Base-by-base conservation (phyloP, 1,139 yeast species). In the Candida sanyaensis region DNA sequence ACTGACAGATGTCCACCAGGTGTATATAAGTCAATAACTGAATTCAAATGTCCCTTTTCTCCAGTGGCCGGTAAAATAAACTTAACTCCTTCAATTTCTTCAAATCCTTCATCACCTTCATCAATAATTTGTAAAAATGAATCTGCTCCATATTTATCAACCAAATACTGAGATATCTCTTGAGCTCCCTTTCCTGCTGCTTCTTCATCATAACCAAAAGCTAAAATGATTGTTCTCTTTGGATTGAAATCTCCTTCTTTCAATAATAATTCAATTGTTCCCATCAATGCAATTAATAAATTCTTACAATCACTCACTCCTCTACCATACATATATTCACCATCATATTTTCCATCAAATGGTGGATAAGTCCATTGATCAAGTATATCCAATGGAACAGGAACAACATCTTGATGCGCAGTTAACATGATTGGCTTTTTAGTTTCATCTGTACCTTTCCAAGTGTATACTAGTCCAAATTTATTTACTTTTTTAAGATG, bases 61-160 rank as follows among this genome's bases (percentile, higher is more conserved):
- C 74, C 78, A 5, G 79, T 73, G 3, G 77, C 77, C 1, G 89
- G 86, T 34, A 78, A 59, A 5, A 86, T 86, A 53, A 81, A 67
- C 57, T 71, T 73, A 44, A 69, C 58, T 6, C 81, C 83, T 49
- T 73, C 75, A 9, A 68, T 57, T 8, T 66, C 73, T 2, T 63
- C 52, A 41, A 58, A 60, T 0, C 74, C 71, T 5, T 54, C 54
- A 36, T 65, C 66, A 24, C 83, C 83, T 61, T 77, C 82, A 56
- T 77, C 82, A 44, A 76, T 63, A 32, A 77, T 62, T 37, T 72
- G 73, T 46, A 66, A 65, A 21, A 77, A 50, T 0, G 80, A 73
- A 42, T 77, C 66, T 4, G 58, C 55, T 1, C 82, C 82, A 50
- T 68, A 75, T 28, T 60, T 53, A 3, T 62, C 52, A n/a, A 60